Conservation (phyloP, 75 land plant species). For the Picea glauca region DNA sequence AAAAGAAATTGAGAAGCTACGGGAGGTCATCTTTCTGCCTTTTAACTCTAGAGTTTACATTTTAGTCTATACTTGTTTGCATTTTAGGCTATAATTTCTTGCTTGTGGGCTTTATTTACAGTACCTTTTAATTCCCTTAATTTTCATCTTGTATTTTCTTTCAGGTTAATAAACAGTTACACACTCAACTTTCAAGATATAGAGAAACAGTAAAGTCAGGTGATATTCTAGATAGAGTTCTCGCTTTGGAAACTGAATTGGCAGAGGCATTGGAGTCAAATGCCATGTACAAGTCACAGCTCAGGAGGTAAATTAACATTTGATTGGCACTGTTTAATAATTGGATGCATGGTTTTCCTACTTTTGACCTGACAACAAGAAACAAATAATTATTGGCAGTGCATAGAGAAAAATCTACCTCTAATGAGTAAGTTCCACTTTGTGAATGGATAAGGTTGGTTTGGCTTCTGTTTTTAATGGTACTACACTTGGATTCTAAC, state of each 20-base stretch:
- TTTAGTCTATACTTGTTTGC: not conserved
- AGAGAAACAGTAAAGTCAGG: conserved; percentile 4
- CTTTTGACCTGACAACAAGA: not conserved
- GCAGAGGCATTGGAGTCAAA: conserved; percentile 71
- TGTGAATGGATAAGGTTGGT: not conserved
- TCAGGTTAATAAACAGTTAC: conserved; percentile 7
- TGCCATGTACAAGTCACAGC: conserved; percentile 47
- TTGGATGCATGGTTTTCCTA: not conserved
- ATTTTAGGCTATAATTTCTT: not conserved
- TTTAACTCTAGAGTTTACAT: not conserved
- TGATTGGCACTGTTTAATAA: not conserved
- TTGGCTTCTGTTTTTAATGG: not conserved
- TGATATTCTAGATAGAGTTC: conserved; percentile 7
- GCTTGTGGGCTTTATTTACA: not conserved
- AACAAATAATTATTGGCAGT: not conserved
- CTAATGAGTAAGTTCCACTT: not conserved
- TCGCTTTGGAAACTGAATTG: conserved; percentile 55
- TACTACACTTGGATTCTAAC: not conserved
- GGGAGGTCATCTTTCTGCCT: conserved; percentile 24
- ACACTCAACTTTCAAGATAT: conserved; percentile 3
- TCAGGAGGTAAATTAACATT: conserved; percentile 39
- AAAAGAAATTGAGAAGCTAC: conserved; percentile 30
- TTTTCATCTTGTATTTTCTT: not conserved
- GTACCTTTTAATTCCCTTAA: not conserved
- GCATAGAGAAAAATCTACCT: not conserved